Percentiles rank a stretch among this genome's conserved stretches.
Conservation (phyloP, 2,329 filamentous ascomycete genomes). For the Hysterium pulicare region DNA sequence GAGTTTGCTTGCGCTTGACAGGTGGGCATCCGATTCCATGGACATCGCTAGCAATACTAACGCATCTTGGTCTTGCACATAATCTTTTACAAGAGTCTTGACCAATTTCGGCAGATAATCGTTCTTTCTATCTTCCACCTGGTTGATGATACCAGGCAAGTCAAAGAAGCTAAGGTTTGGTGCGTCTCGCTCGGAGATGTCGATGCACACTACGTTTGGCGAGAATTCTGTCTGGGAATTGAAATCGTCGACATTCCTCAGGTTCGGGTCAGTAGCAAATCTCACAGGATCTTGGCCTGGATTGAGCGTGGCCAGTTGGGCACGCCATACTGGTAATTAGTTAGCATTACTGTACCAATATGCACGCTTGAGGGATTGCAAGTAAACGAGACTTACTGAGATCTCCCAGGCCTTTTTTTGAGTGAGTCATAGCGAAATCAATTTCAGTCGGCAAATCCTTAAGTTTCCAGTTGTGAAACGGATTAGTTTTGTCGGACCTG, state of each 20-base stretch:
- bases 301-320: constrained; percentile 74
- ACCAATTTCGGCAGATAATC: constrained; percentile 66
- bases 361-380: no score
- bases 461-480: constrained; percentile 65
- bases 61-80: constrained; percentile 66
- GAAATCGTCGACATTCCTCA: background rate
- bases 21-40: constrained; percentile 75
- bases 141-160: constrained; percentile 76
- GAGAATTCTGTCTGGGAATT: constrained; percentile 64
- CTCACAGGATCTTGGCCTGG: constrained; percentile 51
- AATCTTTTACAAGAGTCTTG: constrained; percentile 64
- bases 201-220: constrained; percentile 74
- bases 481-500: constrained; percentile 47
- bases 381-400: no score
- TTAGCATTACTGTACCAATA: no score
- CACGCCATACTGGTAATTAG: no score
- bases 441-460: constrained; percentile 42
- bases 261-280: constrained; percentile 25
- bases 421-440: constrained; percentile 61
- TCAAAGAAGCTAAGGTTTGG: constrained; percentile 81
- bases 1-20: constrained; percentile 67
- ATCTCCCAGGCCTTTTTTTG: constrained; percentile 62
- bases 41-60: constrained; percentile 74
- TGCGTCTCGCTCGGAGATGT: constrained; percentile 68
- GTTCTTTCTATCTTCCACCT: constrained; percentile 49